phyloP scores from a whole-genome alignment of 108 stramenopile genomes.

The Nitzschia palea region DNA sequence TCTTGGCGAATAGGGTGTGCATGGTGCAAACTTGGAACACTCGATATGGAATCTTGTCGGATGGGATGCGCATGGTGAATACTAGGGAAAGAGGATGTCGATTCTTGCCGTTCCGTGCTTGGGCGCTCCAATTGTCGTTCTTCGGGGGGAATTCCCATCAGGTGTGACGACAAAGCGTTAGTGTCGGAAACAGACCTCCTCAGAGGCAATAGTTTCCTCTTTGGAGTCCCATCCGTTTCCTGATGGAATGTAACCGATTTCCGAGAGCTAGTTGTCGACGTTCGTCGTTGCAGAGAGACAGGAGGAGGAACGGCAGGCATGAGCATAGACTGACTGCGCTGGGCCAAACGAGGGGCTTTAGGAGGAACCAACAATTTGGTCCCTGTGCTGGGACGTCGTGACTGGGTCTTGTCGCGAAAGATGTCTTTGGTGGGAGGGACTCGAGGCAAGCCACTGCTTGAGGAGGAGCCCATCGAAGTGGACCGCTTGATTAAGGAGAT shows the following conservation, averaged over 20 bases:
- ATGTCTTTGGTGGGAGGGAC: not conserved
- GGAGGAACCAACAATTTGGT: not conserved
- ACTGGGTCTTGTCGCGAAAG: not conserved
- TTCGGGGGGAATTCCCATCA: not conserved
- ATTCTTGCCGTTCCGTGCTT: constrained; percentile 12
- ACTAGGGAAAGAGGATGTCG: constrained; percentile 36
- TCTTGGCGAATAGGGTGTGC: constrained; percentile 16
- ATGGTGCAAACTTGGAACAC: constrained; percentile 29
- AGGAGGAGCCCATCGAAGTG: not conserved
- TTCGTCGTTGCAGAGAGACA: not conserved
- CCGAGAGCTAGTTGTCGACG: constrained; percentile 1
- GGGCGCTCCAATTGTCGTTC: not conserved
- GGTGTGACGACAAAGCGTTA: not conserved
- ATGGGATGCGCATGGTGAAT: constrained; percentile 33
- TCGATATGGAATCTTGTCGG: constrained; percentile 26
- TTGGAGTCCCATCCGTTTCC: constrained; percentile 17
- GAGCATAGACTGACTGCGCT: not conserved
- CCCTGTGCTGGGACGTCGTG: not conserved
- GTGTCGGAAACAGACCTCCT: constrained; percentile 22
- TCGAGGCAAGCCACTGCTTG: not conserved
- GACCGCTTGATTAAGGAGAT: constrained; percentile 23
- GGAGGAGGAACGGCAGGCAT: constrained; percentile 2
- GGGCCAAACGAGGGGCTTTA: not conserved
- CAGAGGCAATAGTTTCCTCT: not conserved
- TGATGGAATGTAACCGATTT: constrained; percentile 33